Conservation (phyloP, 148 eudicot genomes). For the Talinum fruticosum region DNA sequence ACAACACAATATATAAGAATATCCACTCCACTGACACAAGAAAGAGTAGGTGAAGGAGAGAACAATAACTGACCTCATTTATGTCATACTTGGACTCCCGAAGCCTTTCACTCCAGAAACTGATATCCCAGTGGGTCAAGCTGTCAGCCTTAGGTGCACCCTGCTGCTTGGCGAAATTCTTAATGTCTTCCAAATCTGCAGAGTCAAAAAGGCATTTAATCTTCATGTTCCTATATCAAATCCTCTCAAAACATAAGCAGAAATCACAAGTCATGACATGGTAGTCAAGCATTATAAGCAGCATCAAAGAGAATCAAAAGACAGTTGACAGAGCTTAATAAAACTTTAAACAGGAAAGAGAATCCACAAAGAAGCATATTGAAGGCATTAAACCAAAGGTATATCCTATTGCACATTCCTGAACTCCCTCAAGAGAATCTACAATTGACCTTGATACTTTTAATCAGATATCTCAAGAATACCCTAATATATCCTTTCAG, state of each 20-base stretch:
- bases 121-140: constrained; percentile 77
- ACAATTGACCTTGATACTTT: neutral
- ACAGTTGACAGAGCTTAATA: neutral
- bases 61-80: constrained; percentile 59
- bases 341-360: neutral
- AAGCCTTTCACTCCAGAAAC: constrained; percentile 98
- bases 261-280: neutral
- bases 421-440: neutral
- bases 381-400: neutral
- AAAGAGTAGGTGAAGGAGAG: neutral
- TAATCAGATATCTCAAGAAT: neutral
- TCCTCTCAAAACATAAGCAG: neutral
- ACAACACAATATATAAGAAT: neutral
- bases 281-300: neutral
- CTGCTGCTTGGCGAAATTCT: constrained; percentile 61
- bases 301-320: neutral
- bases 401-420: neutral
- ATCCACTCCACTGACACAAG: neutral
- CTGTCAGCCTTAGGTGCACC: constrained; percentile 76
- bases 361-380: neutral
- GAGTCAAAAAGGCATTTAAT: constrained; percentile 1
- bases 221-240: neutral
- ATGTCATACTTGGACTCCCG: constrained; percentile 91
- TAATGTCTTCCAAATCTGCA: constrained; percentile 83
- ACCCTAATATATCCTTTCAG: neutral